Percentiles rank a stretch among this genome's conserved stretches.
Evolutionary conservation across 352 stramenopile species (phyloP).

Genomic region (Pythium scleroteichum): DNA sequence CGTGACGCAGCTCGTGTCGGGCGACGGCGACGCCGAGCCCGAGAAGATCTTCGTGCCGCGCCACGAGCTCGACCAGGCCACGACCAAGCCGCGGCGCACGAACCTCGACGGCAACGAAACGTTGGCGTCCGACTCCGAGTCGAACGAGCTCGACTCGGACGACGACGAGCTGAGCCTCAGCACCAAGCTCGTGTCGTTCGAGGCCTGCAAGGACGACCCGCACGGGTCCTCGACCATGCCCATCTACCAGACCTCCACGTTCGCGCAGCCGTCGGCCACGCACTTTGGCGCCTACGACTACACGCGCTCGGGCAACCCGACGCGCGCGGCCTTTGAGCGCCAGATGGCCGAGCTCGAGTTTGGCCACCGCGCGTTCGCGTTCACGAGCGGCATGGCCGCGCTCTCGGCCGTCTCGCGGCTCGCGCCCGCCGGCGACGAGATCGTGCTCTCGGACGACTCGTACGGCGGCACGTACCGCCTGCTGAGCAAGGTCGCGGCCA

Average conservation of each 20-base stretch:
- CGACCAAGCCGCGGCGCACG: slow-evolving; percentile 44
- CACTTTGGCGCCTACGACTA: slow-evolving; percentile 94
- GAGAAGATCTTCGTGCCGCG: slow-evolving; percentile 82
- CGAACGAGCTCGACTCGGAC: slow-evolving; percentile 28
- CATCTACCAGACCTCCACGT: slow-evolving; percentile 93
- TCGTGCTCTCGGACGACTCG: slow-evolving; percentile 93
- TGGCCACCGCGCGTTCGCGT: slow-evolving; percentile 83
- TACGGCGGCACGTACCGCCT: slow-evolving; percentile 97
- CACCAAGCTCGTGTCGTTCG: slow-evolving; percentile 76
- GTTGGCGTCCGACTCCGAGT: slow-evolving; percentile 33
- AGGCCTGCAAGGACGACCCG: slow-evolving; percentile 87
- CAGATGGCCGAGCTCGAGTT: slow-evolving; percentile 87
- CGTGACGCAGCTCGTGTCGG: slow-evolving; percentile 80
- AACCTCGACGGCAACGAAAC: slow-evolving; percentile 80
- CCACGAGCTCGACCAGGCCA: slow-evolving; percentile 41
- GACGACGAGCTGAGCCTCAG: slow-evolving; percentile 56
- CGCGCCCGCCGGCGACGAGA: slow-evolving; percentile 88
- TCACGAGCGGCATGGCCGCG: slow-evolving; percentile 96
- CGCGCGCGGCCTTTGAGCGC: slow-evolving; percentile 90
- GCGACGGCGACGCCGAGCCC: slow-evolving; percentile 48
- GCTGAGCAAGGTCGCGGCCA: slow-evolving; percentile 86
- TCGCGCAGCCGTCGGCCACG: slow-evolving; percentile 86
- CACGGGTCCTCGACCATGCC: slow-evolving; percentile 90
- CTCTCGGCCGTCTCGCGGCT: slow-evolving; percentile 91
- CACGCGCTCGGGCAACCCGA: slow-evolving; percentile 93